Conservation (phyloP, 1,284 basidiomycete genomes). For the Dichomitus squalens region DNA sequence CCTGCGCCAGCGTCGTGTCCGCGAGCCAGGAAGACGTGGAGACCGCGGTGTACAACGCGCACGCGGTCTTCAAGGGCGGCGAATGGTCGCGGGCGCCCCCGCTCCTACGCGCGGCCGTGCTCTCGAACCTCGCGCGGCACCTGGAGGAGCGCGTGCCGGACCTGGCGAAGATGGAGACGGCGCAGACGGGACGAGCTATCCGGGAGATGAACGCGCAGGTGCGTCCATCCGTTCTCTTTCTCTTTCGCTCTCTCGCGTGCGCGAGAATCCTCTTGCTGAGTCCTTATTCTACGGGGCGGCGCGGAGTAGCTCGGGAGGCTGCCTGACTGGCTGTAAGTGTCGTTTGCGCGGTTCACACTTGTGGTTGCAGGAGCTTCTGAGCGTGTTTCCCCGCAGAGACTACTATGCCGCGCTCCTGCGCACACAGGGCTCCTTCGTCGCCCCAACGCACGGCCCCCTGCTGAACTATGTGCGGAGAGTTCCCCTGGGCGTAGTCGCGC, state of each 20-base stretch:
- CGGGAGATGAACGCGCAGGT: slow-evolving; percentile 77
- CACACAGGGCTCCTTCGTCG: slow-evolving; percentile 67
- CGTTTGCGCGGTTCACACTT: neutral
- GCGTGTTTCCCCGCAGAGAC: slow-evolving; percentile 44
- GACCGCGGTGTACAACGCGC: slow-evolving; percentile 53
- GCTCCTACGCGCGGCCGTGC: slow-evolving; percentile 61
- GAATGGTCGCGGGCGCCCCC: slow-evolving; percentile 67
- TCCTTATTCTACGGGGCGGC: neutral
- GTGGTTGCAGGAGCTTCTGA: neutral
- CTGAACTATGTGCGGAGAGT: slow-evolving; percentile 78
- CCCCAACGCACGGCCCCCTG: slow-evolving; percentile 78
- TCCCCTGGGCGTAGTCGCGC: slow-evolving; percentile 82
- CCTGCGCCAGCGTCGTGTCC: slow-evolving; percentile 9
- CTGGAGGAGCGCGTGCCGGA: slow-evolving; percentile 59
- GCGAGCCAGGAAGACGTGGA: slow-evolving; percentile 52
- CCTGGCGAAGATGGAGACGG: slow-evolving; percentile 67
- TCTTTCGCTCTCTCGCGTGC: neutral
- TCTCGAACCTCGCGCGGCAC: slow-evolving; percentile 63
- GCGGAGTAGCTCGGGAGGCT: slow-evolving; percentile 54
- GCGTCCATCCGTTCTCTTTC: neutral
- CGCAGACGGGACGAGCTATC: slow-evolving; percentile 77
- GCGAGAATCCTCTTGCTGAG: no score
- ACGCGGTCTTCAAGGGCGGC: slow-evolving; percentile 62
- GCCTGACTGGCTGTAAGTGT: slow-evolving; percentile 79
- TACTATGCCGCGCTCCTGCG: slow-evolving; percentile 76